Evolutionary conservation across 2,329 filamentous ascomycete genomes (phyloP).

Genomic region (Fusarium brevicatenulatum): DNA sequence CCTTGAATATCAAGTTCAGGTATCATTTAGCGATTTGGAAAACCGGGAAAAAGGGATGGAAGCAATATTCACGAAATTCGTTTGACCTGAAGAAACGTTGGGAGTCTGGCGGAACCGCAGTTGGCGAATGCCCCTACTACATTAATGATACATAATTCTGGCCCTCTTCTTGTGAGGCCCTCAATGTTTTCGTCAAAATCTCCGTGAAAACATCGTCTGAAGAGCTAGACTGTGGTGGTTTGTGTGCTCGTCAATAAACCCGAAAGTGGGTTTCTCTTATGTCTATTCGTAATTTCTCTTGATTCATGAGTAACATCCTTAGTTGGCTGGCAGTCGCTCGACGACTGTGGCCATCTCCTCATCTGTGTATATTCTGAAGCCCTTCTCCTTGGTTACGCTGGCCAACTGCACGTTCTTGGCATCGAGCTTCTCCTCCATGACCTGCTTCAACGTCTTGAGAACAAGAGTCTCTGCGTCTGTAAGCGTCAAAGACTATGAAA

Average conservation of each 20-base stretch:
- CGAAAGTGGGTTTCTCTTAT: constrained; percentile 31
- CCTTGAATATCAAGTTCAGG: not conserved
- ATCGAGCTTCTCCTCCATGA: constrained; percentile 99
- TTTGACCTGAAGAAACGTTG: not conserved
- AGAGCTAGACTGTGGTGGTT: constrained; percentile 1
- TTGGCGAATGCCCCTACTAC: constrained; percentile 38
- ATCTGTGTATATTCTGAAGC: constrained; percentile 98
- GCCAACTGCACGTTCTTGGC: constrained; percentile 98
- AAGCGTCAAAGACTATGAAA: constrained; percentile 80
- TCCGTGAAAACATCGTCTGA: constrained; percentile 20
- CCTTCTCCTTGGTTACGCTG: constrained; percentile 96
- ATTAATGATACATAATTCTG: constrained; percentile 47
- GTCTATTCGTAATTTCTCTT: constrained; percentile 37
- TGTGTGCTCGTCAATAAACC: constrained; percentile 20
- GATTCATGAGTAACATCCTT: constrained; percentile 38
- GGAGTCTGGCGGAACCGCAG: constrained; percentile 23
- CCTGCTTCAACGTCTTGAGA: constrained; percentile 98
- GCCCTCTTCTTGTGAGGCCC: constrained; percentile 8
- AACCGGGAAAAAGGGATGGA: not conserved
- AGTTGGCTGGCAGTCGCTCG: constrained; percentile 79
- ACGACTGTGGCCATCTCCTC: constrained; percentile 97
- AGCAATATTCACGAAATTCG: not conserved
- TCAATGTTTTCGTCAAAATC: constrained; percentile 15
- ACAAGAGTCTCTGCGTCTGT: constrained; percentile 93
- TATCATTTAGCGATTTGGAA: not conserved